Evolutionary conservation across 306 rosid genomes (phyloP), one percentile per base, ranked within the genome.

Genomic region (Quercus variabilis): DNA sequence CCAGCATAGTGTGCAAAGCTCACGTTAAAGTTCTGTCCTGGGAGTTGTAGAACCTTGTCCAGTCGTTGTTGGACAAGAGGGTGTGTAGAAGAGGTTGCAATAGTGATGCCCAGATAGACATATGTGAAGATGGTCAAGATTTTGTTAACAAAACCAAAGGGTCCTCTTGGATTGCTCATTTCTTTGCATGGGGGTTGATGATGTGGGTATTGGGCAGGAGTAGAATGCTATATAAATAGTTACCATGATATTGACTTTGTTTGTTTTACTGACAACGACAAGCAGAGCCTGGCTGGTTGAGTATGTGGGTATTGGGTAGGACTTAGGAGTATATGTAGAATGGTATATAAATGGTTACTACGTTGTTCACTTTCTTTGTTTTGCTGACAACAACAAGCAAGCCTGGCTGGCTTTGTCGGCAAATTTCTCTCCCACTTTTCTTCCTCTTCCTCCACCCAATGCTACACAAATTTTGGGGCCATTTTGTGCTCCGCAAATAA

Each of bases 1-100:
- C 96, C 93, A 85, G 96, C 54, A 67, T 88, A 88, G 71, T 91
- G 96, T 2, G 73, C 76, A 46, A 89, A 91, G 59, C 79, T 79
- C 72, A 89, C 58, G 33, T 80, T 60, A 75, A 91, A 91, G 35
- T 7, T 78, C 73, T 89, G 96, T 9, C 96, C 96, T 0, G 93
- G 93, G 7, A 91, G 91, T 73, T 31, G 19, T 2, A 3, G 52
- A 55, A 91, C 86, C 81, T 60, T 79, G 74, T 91, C 96, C 43
- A 76, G 74, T 4, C 11, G n/a, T 83, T 91, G 90, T 57, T 85
- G 89, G 62, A 23, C 75, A 81, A 83, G 77, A 26, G 88, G 89
- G 73, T 79, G 79, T 5, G 71, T 33, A 2, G 59, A 76, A 78
- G 41, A 63, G 43, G 76, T 28, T 14, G 86, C 28, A 23, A 75